Evolutionary conservation across 306 rosid genomes (phyloP).

Genomic region (Mimosa bimucronata): DNA sequence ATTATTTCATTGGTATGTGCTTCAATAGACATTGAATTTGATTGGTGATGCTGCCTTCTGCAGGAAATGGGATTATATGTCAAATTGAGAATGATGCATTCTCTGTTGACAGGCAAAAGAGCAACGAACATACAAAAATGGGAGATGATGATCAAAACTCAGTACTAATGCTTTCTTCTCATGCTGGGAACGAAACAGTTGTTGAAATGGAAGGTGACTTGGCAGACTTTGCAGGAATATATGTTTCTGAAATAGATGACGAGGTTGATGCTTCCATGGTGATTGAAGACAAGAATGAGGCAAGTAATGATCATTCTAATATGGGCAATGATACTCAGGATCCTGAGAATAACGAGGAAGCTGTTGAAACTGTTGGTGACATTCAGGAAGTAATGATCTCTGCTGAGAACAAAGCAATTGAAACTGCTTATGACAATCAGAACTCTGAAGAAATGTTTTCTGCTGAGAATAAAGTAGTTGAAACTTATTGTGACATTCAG

Average conservation of each 20-base stretch:
- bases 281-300: slow-evolving; percentile 6
- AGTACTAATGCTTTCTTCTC: neutral
- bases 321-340: too few relatives aligned
- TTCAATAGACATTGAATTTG: neutral
- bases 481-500: neutral
- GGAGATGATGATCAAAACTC: neutral
- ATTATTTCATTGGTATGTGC: neutral
- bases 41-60: slow-evolving; percentile 9
- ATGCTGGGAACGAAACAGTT: neutral
- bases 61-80: slow-evolving; percentile 31
- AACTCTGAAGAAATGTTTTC: neutral
- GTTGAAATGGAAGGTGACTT: neutral
- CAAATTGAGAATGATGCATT: neutral
- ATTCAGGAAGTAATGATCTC: neutral
- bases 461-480: neutral
- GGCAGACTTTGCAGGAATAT: neutral
- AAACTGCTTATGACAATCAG: neutral
- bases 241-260: neutral
- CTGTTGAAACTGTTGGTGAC: neutral
- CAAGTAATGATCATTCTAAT: neutral
- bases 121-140: too few relatives aligned
- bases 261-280: slow-evolving; percentile 14
- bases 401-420: neutral
- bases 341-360: too few relatives aligned
- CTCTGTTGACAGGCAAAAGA: too few relatives aligned